phyloP scores from a whole-genome alignment of 2,329 filamentous ascomycete species.

The Microcera coccophila region DNA sequence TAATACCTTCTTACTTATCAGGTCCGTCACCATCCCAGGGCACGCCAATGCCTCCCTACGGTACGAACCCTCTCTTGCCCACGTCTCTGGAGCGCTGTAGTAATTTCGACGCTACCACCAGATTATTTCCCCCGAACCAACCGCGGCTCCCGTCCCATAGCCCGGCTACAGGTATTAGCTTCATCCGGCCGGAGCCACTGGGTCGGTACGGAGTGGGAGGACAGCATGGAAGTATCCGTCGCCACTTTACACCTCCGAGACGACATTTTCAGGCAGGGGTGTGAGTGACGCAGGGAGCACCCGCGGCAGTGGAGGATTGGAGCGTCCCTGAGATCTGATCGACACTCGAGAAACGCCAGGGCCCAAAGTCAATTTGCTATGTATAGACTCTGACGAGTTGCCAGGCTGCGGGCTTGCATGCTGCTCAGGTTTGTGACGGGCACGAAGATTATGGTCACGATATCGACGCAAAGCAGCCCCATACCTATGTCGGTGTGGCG shows the following conservation, averaged over 20 bases:
- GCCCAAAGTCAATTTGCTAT: conserved; percentile 23
- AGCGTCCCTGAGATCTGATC: conserved; percentile 31
- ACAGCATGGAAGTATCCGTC: conserved; percentile 13
- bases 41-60: background rate
- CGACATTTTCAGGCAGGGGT: background rate
- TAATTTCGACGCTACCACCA: background rate
- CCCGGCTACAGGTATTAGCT: background rate
- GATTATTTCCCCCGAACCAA: background rate
- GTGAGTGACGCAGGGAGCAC: conserved; percentile 12
- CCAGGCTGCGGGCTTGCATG: background rate
- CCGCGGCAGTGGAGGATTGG: conserved; percentile 22
- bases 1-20: conserved; percentile 1
- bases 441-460: conserved; percentile 2
- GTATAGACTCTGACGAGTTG: background rate
- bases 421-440: too few relatives aligned
- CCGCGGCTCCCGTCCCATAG: background rate
- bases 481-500: background rate
- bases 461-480: conserved; percentile 1
- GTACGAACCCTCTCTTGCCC: background rate
- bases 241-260: conserved; percentile 11
- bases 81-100: background rate
- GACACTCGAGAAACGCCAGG: conserved; percentile 23
- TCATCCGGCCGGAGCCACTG: conserved; percentile 2
- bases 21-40: background rate
- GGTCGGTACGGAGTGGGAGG: conserved; percentile 5